These are phyloP conservation scores for Cordyceps tenuipes DNA, from an alignment of 2,329 filamentous ascomycete species.

Conservation along the genomic window DNA sequence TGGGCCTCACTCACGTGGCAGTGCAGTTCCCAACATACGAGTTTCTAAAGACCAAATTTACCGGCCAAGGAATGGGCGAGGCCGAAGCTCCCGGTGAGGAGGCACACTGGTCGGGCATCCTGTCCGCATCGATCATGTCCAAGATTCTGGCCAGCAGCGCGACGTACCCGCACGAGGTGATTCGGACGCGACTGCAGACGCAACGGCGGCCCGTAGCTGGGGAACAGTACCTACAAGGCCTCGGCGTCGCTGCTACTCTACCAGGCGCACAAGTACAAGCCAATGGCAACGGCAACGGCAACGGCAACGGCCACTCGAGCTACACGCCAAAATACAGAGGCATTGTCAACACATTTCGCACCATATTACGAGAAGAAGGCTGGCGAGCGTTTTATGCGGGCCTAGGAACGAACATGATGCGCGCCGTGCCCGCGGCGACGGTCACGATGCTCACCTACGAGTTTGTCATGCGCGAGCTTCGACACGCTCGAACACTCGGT, in stretches of 20 bases:
- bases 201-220: conserved; percentile 65
- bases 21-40: conserved; percentile 97
- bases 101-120: conserved; percentile 73
- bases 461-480: conserved; percentile 53
- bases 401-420: conserved; percentile 95
- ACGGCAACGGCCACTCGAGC: conserved; percentile 21
- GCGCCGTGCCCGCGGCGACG: conserved; percentile 88
- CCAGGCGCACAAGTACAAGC: conserved; percentile 26
- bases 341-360: conserved; percentile 71
- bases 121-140: conserved; percentile 83
- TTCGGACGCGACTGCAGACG: conserved; percentile 87
- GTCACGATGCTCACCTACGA: conserved; percentile 98
- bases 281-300: not conserved
- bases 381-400: conserved; percentile 96
- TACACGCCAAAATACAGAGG: conserved; percentile 59
- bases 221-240: conserved; percentile 41
- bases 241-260: conserved; percentile 36
- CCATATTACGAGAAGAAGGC: conserved; percentile 82
- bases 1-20: conserved; percentile 89
- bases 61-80: conserved; percentile 78
- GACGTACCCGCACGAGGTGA: conserved; percentile 95
- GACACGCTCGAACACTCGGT: conserved; percentile 33
- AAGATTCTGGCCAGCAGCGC: conserved; percentile 91
- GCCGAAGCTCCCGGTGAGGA: conserved; percentile 33
- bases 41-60: conserved; percentile 83